phyloP scores from a whole-genome alignment of 2,329 filamentous ascomycete species.

The Diplodia seriata region DNA sequence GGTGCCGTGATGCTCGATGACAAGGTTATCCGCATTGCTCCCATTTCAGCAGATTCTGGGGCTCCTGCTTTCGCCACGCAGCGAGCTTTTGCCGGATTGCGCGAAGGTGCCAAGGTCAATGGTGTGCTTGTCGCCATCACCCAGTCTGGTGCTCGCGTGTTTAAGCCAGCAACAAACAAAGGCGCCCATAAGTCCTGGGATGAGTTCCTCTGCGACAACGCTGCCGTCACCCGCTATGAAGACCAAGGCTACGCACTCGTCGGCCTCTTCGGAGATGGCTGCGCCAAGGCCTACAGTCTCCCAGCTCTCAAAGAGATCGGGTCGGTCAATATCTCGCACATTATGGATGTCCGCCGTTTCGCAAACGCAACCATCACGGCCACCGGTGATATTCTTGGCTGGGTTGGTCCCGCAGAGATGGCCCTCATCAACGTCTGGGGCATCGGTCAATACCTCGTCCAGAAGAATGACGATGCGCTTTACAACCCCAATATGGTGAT shows the following conservation, averaged over 20 bases:
- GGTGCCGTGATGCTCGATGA: conserved; percentile 72
- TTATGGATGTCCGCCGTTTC: conserved; percentile 77
- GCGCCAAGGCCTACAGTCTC: conserved; percentile 81
- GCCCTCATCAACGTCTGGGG: conserved; percentile 87
- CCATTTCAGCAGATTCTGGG: conserved; percentile 81
- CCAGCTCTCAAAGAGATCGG: conserved; percentile 86
- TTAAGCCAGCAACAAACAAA: conserved; percentile 82
- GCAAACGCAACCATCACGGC: conserved; percentile 73
- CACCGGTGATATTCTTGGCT: conserved; percentile 83
- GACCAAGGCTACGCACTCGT: conserved; percentile 79
- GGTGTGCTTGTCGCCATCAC: conserved; percentile 83
- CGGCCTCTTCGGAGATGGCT: conserved; percentile 83
- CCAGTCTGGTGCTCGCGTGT: conserved; percentile 77
- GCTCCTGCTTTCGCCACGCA: conserved; percentile 78
- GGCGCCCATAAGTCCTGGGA: conserved; percentile 94
- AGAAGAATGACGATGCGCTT: conserved; percentile 68
- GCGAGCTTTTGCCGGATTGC: conserved; percentile 74
- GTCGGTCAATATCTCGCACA: conserved; percentile 65
- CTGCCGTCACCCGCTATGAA: conserved; percentile 76
- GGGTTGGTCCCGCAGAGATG: conserved; percentile 87
- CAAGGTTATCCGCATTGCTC: conserved; percentile 75
- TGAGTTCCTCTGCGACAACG: conserved; percentile 79
- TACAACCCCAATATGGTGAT: conserved; percentile 77
- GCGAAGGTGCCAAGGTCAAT: conserved; percentile 76
- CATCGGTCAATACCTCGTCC: conserved; percentile 56